Evolutionary conservation across 495 filamentous ascomycete species (phyloP).

Genomic region (Xanthoparmelia taractica): DNA sequence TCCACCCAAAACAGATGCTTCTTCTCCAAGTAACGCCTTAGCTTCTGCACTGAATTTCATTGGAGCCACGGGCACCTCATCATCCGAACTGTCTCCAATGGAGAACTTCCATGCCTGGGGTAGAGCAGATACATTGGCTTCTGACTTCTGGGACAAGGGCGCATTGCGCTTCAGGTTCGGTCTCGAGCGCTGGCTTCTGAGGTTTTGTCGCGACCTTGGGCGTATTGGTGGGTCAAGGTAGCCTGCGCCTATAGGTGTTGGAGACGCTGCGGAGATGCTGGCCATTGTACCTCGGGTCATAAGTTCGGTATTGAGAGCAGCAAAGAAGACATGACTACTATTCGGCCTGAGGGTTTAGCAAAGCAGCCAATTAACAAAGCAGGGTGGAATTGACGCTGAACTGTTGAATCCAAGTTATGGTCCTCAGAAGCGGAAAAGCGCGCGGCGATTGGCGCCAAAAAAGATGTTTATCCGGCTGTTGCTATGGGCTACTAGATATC

Average conservation of each 20-base stretch:
- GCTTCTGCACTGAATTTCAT: conserved; percentile 75
- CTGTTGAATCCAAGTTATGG: not conserved
- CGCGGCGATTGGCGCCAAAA: not conserved
- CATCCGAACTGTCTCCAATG: conserved; percentile 65
- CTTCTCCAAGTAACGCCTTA: conserved; percentile 65
- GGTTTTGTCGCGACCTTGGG: conserved; percentile 14
- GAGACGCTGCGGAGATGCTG: conserved; percentile 23
- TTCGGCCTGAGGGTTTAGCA: not conserved
- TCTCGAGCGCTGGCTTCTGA: conserved; percentile 20
- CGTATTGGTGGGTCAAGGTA: conserved; percentile 17
- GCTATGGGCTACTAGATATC: not conserved
- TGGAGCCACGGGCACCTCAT: conserved; percentile 54
- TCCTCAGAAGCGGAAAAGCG: conserved; percentile 1
- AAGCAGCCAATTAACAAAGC: not conserved
- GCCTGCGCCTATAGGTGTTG: conserved; percentile 22
- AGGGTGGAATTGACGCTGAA: not conserved
- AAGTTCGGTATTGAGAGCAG: not conserved
- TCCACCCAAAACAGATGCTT: conserved; percentile 41
- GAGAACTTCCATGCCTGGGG: conserved; percentile 27
- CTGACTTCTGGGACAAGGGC: conserved; percentile 16
- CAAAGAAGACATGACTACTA: not conserved
- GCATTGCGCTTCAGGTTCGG: conserved; percentile 22
- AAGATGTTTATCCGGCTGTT: not conserved
- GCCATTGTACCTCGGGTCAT: conserved; percentile 9
- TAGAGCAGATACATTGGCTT: conserved; percentile 16